phyloP scores from a whole-genome alignment of 768 basidiomycete species.

The Panus rudis region DNA sequence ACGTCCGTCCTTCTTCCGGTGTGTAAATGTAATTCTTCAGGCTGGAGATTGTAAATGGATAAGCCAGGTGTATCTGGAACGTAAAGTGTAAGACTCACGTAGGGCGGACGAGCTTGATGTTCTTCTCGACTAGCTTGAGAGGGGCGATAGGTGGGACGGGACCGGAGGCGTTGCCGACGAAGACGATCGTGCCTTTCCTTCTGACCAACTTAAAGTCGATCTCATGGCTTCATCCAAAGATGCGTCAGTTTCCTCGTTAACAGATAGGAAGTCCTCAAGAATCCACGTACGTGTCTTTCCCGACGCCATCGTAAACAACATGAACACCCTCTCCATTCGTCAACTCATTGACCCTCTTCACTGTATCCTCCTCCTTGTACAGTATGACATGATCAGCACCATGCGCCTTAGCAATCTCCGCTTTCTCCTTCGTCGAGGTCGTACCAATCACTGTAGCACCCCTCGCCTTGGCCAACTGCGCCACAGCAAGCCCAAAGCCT shows the following conservation, averaged over 20 bases:
- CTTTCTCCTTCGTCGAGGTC: conserved; percentile 80
- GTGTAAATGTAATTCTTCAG: background rate
- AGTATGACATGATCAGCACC: conserved; percentile 85
- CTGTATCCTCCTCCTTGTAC: conserved; percentile 67
- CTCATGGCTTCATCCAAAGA: conserved; percentile 48
- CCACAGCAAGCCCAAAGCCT: conserved; percentile 65
- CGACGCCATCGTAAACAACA: conserved; percentile 88
- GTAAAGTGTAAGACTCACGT: conserved; percentile 38
- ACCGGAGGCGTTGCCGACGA: conserved; percentile 90
- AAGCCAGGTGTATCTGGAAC: background rate
- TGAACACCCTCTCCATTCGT: conserved; percentile 78
- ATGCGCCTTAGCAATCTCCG: conserved; percentile 61
- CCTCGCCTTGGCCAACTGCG: conserved; percentile 57
- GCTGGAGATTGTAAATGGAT: background rate
- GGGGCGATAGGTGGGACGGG: conserved; percentile 70
- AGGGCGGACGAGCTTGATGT: conserved; percentile 72
- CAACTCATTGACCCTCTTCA: conserved; percentile 62
- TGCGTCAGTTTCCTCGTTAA: background rate
- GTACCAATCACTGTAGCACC: conserved; percentile 92
- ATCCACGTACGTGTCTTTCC: conserved; percentile 79
- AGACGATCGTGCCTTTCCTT: conserved; percentile 86
- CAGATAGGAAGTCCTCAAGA: background rate
- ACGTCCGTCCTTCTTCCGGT: background rate
- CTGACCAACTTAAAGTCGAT: conserved; percentile 73
- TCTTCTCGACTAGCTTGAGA: conserved; percentile 71